Evolutionary conservation across 1,284 basidiomycete species (phyloP).

Genomic region (Cryptococcus floricola): DNA sequence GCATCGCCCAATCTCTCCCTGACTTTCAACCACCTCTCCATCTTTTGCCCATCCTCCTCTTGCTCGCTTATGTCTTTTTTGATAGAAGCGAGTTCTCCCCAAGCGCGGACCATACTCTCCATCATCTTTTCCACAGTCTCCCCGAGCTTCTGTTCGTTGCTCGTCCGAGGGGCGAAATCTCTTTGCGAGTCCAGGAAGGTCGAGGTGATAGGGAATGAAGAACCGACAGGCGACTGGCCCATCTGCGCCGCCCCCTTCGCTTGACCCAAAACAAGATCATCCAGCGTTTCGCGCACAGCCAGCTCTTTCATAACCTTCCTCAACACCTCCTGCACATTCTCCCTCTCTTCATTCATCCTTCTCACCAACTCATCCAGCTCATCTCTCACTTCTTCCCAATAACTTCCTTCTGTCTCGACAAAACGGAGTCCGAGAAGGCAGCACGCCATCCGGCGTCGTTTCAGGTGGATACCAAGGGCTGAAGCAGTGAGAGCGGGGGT

Average conservation of each 20-base stretch:
- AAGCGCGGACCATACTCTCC: slow-evolving; percentile 13
- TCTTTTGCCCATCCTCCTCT: slow-evolving; percentile 9
- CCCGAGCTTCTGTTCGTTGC: slow-evolving; percentile 14
- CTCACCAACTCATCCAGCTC: slow-evolving; percentile 17
- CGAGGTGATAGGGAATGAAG: neutral
- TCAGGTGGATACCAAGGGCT: slow-evolving; percentile 38
- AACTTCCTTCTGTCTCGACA: slow-evolving; percentile 13
- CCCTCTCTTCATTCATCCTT: slow-evolving; percentile 17
- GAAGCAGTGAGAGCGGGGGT: slow-evolving; percentile 37
- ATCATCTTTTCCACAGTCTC: slow-evolving; percentile 21
- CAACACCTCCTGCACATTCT: slow-evolving; percentile 16
- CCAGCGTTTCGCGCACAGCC: neutral
- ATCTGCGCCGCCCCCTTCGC: neutral
- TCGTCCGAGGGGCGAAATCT: slow-evolving; percentile 26
- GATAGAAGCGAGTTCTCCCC: slow-evolving; percentile 10
- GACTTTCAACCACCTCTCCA: slow-evolving; percentile 20
- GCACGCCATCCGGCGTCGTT: slow-evolving; percentile 36
- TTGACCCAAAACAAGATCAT: neutral
- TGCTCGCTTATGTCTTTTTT: slow-evolving; percentile 6
- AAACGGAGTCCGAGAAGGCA: slow-evolving; percentile 41
- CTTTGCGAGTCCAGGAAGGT: neutral
- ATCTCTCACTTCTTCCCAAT: slow-evolving; percentile 30
- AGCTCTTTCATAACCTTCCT: slow-evolving; percentile 13
- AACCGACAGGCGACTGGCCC: neutral
- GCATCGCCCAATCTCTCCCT: slow-evolving; percentile 21